Percentiles rank a stretch among this genome's conserved stretches.
Conservation (phyloP, 225 moss, liverwort and hornwort genomes). For the Antitrichia curtipendula region DNA sequence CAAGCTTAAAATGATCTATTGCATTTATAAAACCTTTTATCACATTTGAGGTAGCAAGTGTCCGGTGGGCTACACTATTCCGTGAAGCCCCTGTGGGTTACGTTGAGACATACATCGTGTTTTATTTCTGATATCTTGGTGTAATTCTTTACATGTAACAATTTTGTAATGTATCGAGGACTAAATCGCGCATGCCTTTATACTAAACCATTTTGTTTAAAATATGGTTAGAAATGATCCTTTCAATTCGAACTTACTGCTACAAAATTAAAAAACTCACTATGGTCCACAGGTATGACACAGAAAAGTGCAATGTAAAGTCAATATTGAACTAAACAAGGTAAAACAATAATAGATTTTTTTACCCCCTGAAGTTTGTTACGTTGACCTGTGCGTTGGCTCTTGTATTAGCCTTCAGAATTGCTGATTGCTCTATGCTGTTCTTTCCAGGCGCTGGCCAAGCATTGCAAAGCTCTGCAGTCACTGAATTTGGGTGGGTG, state of each 20-base stretch:
- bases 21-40: not conserved
- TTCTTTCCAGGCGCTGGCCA: conserved; percentile 48
- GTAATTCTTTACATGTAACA: not conserved
- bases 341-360: not conserved
- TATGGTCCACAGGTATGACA: not conserved
- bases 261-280: not conserved
- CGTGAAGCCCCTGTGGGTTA: not conserved
- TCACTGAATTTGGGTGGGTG: conserved; percentile 76
- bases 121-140: not conserved
- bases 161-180: not conserved
- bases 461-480: conserved; percentile 63
- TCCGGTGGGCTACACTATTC: not conserved
- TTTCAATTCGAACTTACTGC: too few species aligned
- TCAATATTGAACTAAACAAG: not conserved
- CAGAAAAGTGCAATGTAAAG: not conserved
- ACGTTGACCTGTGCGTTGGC: not conserved
- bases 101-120: not conserved
- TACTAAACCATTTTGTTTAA: not conserved
- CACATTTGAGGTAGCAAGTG: not conserved
- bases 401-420: not conserved
- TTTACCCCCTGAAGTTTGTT: not conserved
- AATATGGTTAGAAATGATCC: not conserved
- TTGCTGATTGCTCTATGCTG: not conserved
- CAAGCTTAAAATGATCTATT: not conserved
- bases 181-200: not conserved